Evolutionary conservation across 192 early-diverging fungal species (phyloP).

Genomic region (Dispira simplex): DNA sequence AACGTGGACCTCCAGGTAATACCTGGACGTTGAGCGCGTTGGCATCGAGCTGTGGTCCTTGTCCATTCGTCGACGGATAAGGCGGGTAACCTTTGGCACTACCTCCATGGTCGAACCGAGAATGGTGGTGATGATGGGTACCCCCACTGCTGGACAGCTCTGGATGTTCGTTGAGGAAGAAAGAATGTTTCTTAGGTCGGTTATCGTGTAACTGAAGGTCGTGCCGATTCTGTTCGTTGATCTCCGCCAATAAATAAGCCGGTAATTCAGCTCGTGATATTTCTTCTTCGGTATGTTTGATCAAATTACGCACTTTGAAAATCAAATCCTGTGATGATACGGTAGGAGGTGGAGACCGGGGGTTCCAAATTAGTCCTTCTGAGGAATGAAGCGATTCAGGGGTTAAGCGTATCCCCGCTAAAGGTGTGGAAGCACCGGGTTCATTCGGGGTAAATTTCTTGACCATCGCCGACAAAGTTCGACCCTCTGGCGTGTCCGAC

Average conservation of each 20-base stretch:
- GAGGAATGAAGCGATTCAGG: background rate
- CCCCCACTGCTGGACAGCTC: slow-evolving; percentile 12
- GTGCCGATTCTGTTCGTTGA: slow-evolving; percentile 42
- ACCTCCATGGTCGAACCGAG: slow-evolving; percentile 21
- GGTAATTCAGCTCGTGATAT: slow-evolving; percentile 36
- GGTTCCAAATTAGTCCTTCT: background rate
- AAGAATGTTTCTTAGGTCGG: background rate
- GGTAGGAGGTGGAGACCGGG: background rate
- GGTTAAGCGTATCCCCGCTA: slow-evolving; percentile 1
- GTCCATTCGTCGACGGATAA: too few species aligned
- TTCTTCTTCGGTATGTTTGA: slow-evolving; percentile 53
- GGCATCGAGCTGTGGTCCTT: too few species aligned
- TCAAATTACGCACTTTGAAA: slow-evolving; percentile 57
- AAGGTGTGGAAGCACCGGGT: slow-evolving; percentile 21
- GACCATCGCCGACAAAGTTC: too few species aligned
- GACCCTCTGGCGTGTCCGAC: background rate
- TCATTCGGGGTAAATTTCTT: background rate
- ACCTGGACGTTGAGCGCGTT: background rate
- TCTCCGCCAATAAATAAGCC: slow-evolving; percentile 43
- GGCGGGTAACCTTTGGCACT: too few species aligned
- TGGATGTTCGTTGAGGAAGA: background rate
- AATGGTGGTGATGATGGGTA: slow-evolving; percentile 19
- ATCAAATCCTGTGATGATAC: slow-evolving; percentile 13
- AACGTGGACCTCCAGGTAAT: slow-evolving; percentile 14
- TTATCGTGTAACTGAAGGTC: slow-evolving; percentile 33